phyloP scores from a whole-genome alignment of 2,329 filamentous ascomycete genomes.

The Colletotrichum coccodes region DNA sequence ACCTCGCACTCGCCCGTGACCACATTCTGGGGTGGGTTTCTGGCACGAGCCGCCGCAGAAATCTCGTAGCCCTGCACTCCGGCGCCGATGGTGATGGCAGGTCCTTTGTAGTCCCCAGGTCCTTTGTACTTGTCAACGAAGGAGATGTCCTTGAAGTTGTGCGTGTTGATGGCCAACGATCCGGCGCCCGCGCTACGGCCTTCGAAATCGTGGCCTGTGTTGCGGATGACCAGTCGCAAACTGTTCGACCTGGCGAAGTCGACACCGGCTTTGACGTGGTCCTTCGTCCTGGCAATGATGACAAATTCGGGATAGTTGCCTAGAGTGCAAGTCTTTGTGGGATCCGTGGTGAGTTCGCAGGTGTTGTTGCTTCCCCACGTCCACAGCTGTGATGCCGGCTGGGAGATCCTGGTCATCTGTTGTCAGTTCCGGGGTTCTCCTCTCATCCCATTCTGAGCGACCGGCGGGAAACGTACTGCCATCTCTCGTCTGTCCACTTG shows the following conservation, averaged over 20 bases:
- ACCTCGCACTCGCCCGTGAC: constrained; percentile 63
- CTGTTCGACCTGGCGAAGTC: constrained; percentile 48
- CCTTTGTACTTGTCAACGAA: constrained; percentile 49
- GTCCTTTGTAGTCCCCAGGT: constrained; percentile 55
- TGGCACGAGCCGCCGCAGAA: constrained; percentile 50
- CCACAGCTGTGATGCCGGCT: constrained; percentile 46
- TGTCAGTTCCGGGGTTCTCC: constrained; percentile 3
- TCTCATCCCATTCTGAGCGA: background rate
- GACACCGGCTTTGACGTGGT: constrained; percentile 43
- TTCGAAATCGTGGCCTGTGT: constrained; percentile 67
- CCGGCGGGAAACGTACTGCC: constrained; percentile 45
- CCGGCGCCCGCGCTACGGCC: constrained; percentile 73
- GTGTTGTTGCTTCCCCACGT: constrained; percentile 56
- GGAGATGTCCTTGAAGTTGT: constrained; percentile 59
- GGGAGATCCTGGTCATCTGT: constrained; percentile 37
- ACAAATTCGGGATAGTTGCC: constrained; percentile 51
- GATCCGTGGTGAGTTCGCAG: constrained; percentile 47
- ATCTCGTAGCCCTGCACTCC: constrained; percentile 61
- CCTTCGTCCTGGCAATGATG: constrained; percentile 36
- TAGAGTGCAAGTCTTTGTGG: constrained; percentile 45
- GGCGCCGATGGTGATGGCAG: constrained; percentile 63
- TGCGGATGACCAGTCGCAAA: constrained; percentile 63
- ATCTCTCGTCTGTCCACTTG: constrained; percentile 46
- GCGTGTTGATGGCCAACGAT: constrained; percentile 66
- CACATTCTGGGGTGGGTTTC: constrained; percentile 52